Conservation (phyloP, 2,329 filamentous ascomycete species). For the Claviceps sp. region DNA sequence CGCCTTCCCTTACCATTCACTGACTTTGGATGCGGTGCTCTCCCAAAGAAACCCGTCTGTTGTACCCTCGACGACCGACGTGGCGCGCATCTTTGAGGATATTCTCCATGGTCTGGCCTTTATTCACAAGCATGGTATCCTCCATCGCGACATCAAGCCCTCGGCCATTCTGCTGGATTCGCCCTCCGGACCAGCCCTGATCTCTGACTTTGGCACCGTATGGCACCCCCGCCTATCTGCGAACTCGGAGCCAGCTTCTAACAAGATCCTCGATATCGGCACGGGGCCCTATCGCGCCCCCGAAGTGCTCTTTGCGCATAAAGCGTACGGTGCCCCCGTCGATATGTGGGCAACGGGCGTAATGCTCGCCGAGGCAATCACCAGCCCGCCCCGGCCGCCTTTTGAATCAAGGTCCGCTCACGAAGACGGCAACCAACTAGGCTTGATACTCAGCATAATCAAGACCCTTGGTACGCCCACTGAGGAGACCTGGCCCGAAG, state of each 20-base stretch:
- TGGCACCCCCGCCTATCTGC: constrained; percentile 54
- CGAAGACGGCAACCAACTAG: constrained; percentile 82
- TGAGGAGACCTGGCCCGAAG: constrained; percentile 70
- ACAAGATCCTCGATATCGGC: constrained; percentile 85
- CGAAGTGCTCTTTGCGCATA: constrained; percentile 78
- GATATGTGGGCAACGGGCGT: constrained; percentile 87
- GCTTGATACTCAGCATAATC: constrained; percentile 85
- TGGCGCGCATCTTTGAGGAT: constrained; percentile 42
- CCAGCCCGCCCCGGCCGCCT: constrained; percentile 42
- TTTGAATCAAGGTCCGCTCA: constrained; percentile 63
- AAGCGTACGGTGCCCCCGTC: constrained; percentile 53
- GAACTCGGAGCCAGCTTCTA: constrained; percentile 48
- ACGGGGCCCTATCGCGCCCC: constrained; percentile 85
- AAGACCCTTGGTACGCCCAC: constrained; percentile 80
- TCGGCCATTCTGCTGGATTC: constrained; percentile 69
- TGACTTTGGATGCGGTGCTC: constrained; percentile 42
- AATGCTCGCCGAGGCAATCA: constrained; percentile 65
- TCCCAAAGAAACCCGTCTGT: not conserved
- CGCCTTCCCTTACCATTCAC: constrained; percentile 71
- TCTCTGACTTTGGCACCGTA: constrained; percentile 87
- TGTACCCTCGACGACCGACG: constrained; percentile 16
- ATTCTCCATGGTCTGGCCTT: constrained; percentile 57
- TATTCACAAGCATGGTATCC: constrained; percentile 62
- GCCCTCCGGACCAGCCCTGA: constrained; percentile 54
- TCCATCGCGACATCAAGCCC: constrained; percentile 91